A percentile compares a stretch with the other conserved stretches of the same genome.
Conservation (phyloP, 176 grass and related monocot genomes). For the Juncus inflexus region DNA sequence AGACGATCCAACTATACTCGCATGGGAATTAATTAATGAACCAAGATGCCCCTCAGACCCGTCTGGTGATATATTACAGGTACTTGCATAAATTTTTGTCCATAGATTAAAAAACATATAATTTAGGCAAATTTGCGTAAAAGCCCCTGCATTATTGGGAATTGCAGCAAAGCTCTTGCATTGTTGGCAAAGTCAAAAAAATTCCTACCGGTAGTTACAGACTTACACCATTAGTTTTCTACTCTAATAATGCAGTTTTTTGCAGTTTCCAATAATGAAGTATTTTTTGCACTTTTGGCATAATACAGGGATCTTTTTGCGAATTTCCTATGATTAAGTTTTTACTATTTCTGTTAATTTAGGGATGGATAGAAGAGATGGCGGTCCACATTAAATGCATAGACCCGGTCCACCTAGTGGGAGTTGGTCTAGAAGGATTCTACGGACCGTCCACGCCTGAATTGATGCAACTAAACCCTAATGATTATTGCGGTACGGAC, state of each 20-base stretch:
- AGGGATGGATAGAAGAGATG: slow-evolving; percentile 97
- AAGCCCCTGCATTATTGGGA: too few relatives aligned
- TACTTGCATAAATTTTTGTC: too few relatives aligned
- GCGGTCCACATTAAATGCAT: slow-evolving; percentile 56
- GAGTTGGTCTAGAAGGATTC: slow-evolving; percentile 65
- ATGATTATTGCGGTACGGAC: slow-evolving; percentile 36
- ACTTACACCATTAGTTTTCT: too few relatives aligned
- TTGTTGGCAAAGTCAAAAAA: too few relatives aligned
- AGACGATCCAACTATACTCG: slow-evolving; percentile 76
- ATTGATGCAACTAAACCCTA: slow-evolving; percentile 47
- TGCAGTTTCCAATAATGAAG: too few relatives aligned
- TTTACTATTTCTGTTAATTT: slow-evolving; percentile 11
- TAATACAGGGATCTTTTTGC: too few relatives aligned
- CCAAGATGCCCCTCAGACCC: slow-evolving; percentile 69
- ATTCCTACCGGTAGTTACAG: too few relatives aligned
- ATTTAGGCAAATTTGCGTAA: too few relatives aligned
- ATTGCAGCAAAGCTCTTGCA: too few relatives aligned
- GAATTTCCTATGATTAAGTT: too few relatives aligned
- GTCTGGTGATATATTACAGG: slow-evolving; percentile 64
- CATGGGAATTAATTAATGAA: slow-evolving; percentile 91
- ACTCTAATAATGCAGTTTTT: too few relatives aligned
- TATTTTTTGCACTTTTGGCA: not conserved
- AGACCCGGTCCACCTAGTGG: slow-evolving; percentile 53
- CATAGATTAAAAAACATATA: too few relatives aligned
- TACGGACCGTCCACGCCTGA: slow-evolving; percentile 65